Percentiles rank a stretch among this genome's conserved stretches.
Evolutionary conservation across 305 asterid genomes (phyloP).

Genomic region (Fraxinus velutina): DNA sequence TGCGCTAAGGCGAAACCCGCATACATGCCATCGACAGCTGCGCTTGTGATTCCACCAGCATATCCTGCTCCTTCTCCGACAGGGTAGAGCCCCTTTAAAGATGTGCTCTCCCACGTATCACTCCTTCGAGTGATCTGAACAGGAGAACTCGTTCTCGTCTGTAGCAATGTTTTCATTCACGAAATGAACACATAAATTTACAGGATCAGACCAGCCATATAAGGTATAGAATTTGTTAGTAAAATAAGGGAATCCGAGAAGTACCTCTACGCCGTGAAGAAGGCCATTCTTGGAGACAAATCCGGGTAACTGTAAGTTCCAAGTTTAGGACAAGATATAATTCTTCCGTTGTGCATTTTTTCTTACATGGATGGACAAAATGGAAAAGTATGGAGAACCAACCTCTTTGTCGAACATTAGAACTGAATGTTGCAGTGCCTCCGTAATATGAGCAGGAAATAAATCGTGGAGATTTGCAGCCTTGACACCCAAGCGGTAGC

Average conservation of each 20-base stretch:
- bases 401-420: slow-evolving; percentile 79
- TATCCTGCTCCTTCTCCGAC: slow-evolving; percentile 95
- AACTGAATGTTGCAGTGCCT: slow-evolving; percentile 71
- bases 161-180: neutral
- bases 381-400: slow-evolving; percentile 16
- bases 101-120: slow-evolving; percentile 77
- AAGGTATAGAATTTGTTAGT: neutral
- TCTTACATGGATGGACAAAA: neutral
- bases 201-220: neutral
- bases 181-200: neutral
- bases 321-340: slow-evolving; percentile 11
- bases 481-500: slow-evolving; percentile 88
- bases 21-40: slow-evolving; percentile 89
- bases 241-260: neutral
- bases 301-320: slow-evolving; percentile 68
- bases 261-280: slow-evolving; percentile 98
- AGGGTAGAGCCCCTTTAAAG: slow-evolving; percentile 79
- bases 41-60: slow-evolving; percentile 95
- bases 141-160: slow-evolving; percentile 97
- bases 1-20: slow-evolving; percentile 79
- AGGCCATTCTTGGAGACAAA: slow-evolving; percentile 67
- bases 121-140: slow-evolving; percentile 63
- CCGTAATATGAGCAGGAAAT: slow-evolving; percentile 64
- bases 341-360: neutral
- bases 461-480: slow-evolving; percentile 78